These are phyloP conservation scores for Medicago lupulina DNA, from an alignment of 306 rosid genomes.

Conservation along the genomic window DNA sequence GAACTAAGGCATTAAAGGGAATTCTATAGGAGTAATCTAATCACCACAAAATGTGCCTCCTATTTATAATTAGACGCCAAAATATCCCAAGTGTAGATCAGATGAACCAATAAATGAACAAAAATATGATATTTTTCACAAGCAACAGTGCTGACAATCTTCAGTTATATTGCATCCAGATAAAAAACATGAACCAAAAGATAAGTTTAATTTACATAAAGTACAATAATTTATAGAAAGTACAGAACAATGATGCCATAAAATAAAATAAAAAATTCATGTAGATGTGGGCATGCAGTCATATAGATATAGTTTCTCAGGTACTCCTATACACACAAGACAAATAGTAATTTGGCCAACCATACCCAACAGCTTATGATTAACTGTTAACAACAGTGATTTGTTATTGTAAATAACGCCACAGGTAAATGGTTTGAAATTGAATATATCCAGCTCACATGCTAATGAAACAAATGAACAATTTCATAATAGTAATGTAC, in stretches of 20 bases:
- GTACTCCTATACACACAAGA: neutral
- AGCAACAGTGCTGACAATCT: conserved; percentile 6
- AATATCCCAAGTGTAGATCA: neutral
- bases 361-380: neutral
- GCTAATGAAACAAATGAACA: neutral
- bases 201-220: neutral
- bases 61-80: conserved; percentile 18
- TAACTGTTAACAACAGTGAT: conserved; percentile 13
- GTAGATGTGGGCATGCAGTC: neutral
- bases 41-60: conserved; percentile 9
- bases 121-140: neutral
- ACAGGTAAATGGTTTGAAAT: conserved; percentile 2
- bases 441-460: conserved; percentile 5
- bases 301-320: neutral
- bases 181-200: neutral
- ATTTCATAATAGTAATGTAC: neutral
- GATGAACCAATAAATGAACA: neutral
- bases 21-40: conserved; percentile 16
- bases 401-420: neutral
- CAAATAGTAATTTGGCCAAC: neutral
- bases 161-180: neutral
- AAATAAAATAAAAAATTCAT: neutral
- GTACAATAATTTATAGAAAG: conserved; percentile 9
- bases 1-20: conserved; percentile 2
- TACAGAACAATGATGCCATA: neutral